Evolutionary conservation across 2,329 filamentous ascomycete genomes (phyloP), one percentile per base, ranked within the genome.

Genomic region (Dissoconium aciculare): DNA sequence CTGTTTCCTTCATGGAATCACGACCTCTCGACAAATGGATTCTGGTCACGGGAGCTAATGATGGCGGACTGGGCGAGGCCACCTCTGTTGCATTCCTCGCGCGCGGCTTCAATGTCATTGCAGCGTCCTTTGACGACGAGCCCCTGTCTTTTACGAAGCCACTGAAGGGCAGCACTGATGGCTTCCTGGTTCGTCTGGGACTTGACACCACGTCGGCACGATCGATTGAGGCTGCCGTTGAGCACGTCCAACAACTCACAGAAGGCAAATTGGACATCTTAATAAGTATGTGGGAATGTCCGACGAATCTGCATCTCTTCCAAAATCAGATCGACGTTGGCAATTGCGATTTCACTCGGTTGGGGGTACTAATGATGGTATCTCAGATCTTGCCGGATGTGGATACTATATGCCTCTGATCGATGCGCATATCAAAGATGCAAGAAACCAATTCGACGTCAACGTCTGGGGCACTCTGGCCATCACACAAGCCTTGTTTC

Each of bases 1-100:
- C n/a, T n/a, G n/a, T n/a, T n/a, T n/a, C n/a, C n/a, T n/a, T n/a
- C n/a, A n/a, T n/a, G n/a, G n/a, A n/a, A n/a, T n/a, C n/a, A 23
- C 19, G 19, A 8, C 19, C 8, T 23, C 19, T 23, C 19, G 19
- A 23, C 47, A 60, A 60, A 45, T 64, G 65, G 46, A 54, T 63
- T 3, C 55, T 67, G 8, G 47, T 69, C 17, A 55, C 67, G 10
- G 64, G 65, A 10, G 64, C 62, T 12, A 62, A 56, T n/a, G 58
- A 56, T 3, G 41, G 39, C 4, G 60, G 60, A 12, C 60, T 64
- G 27, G 61, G 64, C 21, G 51, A 57, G 36, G 61, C 62, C 3
- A 51, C 66, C 10, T 57, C 63, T 4, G 50, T 54, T 19, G 57
- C 55, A 35, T 47, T 67, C 11, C 50, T 67, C 2, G 39, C 55